Evolutionary conservation across 2,329 filamentous ascomycete genomes (phyloP).

Genomic region (Paraconiothyrium brasiliense): DNA sequence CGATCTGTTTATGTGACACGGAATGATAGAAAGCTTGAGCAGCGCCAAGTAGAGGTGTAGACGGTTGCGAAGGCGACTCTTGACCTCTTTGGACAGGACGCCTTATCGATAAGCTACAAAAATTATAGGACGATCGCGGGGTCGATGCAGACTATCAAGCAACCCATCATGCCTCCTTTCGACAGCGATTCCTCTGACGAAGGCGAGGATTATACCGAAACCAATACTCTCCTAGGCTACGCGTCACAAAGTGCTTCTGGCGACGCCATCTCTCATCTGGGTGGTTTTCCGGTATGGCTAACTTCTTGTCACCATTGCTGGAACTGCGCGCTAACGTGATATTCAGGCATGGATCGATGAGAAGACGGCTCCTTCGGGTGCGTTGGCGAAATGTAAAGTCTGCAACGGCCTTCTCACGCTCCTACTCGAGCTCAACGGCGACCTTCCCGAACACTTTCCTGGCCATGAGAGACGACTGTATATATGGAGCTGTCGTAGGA

Average conservation of each 20-base stretch:
- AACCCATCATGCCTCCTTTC: slow-evolving; percentile 72
- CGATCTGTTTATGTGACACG: too few relatives aligned
- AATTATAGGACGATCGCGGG: slow-evolving; percentile 2
- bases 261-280: slow-evolving; percentile 87
- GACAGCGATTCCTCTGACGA: slow-evolving; percentile 84
- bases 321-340: slow-evolving; percentile 12
- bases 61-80: too few relatives aligned
- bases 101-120: slow-evolving; percentile 20
- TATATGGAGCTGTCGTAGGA: slow-evolving; percentile 81
- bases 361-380: slow-evolving; percentile 74
- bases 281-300: slow-evolving; percentile 80
- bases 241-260: slow-evolving; percentile 80
- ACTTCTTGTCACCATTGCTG: background rate
- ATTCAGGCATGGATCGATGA: slow-evolving; percentile 79
- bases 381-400: slow-evolving; percentile 83
- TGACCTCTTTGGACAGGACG: background rate
- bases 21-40: too few relatives aligned
- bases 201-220: slow-evolving; percentile 77
- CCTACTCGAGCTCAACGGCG: slow-evolving; percentile 89
- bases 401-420: slow-evolving; percentile 87
- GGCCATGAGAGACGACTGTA: slow-evolving; percentile 89
- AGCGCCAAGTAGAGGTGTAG: too few relatives aligned
- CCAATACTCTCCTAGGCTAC: slow-evolving; percentile 90
- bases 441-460: slow-evolving; percentile 86
- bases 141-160: background rate